phyloP scores from a whole-genome alignment of 164 flowering plant species.

The Malania oleifera region DNA sequence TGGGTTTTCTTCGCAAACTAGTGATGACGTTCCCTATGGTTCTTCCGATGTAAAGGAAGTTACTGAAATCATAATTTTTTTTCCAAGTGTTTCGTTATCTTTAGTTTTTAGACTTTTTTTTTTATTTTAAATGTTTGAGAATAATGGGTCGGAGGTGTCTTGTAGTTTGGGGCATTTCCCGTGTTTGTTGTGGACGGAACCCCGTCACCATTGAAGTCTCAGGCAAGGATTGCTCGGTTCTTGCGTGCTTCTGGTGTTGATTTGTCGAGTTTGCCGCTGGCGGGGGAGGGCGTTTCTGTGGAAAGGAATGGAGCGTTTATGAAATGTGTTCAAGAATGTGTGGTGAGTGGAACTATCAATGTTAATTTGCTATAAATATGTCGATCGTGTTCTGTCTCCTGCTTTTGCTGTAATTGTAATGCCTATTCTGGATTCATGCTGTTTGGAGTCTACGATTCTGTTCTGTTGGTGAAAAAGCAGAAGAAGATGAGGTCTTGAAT shows the following conservation, averaged over 20 bases:
- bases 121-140: background rate
- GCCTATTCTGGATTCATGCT: background rate
- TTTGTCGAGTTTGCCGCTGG: slow-evolving; percentile 25
- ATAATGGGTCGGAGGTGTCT: background rate
- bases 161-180: slow-evolving; percentile 90
- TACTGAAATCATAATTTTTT: too few species aligned
- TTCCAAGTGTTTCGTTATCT: too few species aligned
- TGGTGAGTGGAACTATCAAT: slow-evolving; percentile 40
- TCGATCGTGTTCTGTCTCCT: background rate
- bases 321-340: slow-evolving; percentile 72
- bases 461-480: too few species aligned
- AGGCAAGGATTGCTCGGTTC: slow-evolving; percentile 59
- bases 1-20: background rate
- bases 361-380: background rate
- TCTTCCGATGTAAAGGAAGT: too few species aligned
- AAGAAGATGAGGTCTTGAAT: too few species aligned
- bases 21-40: too few species aligned
- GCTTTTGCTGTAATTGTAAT: background rate
- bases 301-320: slow-evolving; percentile 59
- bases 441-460: background rate
- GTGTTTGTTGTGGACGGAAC: slow-evolving; percentile 85
- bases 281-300: slow-evolving; percentile 47
- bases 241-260: slow-evolving; percentile 53
- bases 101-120: background rate
- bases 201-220: slow-evolving; percentile 71